Conservation (phyloP, 805 yeast species). For the Candida nitratophila region DNA sequence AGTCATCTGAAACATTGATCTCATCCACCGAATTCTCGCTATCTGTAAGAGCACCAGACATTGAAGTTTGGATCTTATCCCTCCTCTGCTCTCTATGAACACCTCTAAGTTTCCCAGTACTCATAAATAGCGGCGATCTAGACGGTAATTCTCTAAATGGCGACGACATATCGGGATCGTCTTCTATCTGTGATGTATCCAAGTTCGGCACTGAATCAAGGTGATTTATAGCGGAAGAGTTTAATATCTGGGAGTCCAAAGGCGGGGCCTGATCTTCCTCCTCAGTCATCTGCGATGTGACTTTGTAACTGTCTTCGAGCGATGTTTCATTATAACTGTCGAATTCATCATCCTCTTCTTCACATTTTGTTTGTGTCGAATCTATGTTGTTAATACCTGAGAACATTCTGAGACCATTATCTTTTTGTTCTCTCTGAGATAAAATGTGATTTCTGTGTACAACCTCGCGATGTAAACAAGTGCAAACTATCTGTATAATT, state of each 20-base stretch:
- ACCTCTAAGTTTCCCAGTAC: neutral
- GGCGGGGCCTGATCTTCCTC: neutral
- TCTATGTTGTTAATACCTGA: neutral
- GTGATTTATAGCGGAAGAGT: no score
- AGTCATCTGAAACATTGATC: neutral
- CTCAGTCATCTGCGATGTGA: neutral
- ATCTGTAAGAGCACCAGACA: neutral
- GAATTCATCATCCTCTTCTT: neutral
- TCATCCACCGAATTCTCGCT: neutral
- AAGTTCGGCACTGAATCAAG: neutral
- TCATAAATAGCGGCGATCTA: neutral
- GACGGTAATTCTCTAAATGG: neutral
- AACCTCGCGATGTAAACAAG: no score
- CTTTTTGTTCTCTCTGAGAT: no score
- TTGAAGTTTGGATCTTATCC: neutral
- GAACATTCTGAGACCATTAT: neutral
- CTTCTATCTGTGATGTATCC: neutral
- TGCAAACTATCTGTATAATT: no score
- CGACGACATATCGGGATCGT: neutral
- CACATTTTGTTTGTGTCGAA: neutral
- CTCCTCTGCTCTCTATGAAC: neutral
- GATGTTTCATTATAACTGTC: neutral
- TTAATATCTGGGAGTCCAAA: neutral
- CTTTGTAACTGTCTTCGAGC: neutral
- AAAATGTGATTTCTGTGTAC: no score